These are phyloP conservation scores for Protomyces gravidus DNA, from an alignment of 1,139 yeast genomes.

Conservation along the genomic window DNA sequence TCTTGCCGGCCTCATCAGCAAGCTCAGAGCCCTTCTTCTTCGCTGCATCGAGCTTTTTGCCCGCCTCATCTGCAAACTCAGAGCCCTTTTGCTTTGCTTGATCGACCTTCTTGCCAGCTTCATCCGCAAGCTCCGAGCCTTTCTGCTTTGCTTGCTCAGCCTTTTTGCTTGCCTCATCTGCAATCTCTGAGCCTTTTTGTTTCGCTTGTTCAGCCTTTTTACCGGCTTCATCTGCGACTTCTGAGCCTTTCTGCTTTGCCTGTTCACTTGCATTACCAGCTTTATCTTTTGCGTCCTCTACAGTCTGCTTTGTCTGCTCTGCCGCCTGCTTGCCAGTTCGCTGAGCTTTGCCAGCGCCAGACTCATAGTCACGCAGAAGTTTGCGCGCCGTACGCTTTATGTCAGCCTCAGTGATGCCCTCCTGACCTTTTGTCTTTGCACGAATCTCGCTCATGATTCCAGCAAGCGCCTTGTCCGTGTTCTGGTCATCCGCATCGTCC, in stretches of 20 bases:
- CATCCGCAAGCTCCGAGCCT: neutral
- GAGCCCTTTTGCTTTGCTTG: conserved; percentile 17
- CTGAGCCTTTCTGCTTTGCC: conserved; percentile 5
- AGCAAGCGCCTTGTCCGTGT: neutral
- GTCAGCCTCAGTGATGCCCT: conserved; percentile 14
- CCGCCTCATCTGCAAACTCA: neutral
- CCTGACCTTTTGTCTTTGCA: conserved; percentile 4
- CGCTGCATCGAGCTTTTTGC: conserved; percentile 8
- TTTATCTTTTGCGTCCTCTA: conserved; percentile 24
- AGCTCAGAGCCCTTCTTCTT: conserved; percentile 27
- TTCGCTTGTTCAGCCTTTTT: conserved; percentile 1
- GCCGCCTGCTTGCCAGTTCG: conserved; percentile 8
- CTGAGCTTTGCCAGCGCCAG: neutral
- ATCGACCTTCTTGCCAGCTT: neutral
- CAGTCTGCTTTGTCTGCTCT: conserved; percentile 20
- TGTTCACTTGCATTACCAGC: neutral
- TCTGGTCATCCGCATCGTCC: neutral
- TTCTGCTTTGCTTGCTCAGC: conserved; percentile 2
- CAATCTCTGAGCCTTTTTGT: neutral
- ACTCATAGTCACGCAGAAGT: neutral
- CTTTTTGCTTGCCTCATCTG: neutral
- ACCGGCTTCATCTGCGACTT: neutral
- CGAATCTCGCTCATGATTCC: conserved; percentile 4
- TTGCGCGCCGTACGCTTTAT: conserved; percentile 16
- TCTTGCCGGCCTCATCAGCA: conserved; percentile 16